A percentile compares a stretch with the other conserved stretches of the same genome.
phyloP scores from a whole-genome alignment of 2,329 filamentous ascomycete genomes.

The Colletotrichum sp. region DNA sequence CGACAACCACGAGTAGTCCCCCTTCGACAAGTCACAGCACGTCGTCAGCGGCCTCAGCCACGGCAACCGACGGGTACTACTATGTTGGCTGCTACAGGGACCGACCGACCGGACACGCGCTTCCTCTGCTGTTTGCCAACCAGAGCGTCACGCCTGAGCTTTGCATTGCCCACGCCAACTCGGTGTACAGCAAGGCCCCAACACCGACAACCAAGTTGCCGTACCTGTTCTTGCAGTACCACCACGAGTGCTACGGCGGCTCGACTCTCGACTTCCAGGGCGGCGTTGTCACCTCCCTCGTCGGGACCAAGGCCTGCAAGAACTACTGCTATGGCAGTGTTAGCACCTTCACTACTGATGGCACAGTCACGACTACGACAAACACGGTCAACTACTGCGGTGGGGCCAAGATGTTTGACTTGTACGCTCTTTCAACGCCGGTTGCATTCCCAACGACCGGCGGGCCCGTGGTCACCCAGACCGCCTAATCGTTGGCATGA shows the following conservation, averaged over 20 bases:
- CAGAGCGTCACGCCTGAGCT: constrained; percentile 36
- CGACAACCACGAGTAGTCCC: constrained; percentile 4
- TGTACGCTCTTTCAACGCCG: constrained; percentile 28
- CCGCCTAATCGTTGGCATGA: neutral
- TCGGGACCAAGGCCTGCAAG: constrained; percentile 33
- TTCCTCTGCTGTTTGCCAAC: constrained; percentile 33
- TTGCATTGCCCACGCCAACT: constrained; percentile 34
- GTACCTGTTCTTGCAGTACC: constrained; percentile 35
- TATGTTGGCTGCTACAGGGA: constrained; percentile 34
- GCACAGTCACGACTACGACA: constrained; percentile 24
- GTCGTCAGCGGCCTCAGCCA: constrained; percentile 17
- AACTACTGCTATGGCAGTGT: constrained; percentile 29
- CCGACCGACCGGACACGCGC: constrained; percentile 28
- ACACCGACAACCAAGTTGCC: constrained; percentile 27
- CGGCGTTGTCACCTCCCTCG: constrained; percentile 25
- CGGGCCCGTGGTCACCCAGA: constrained; percentile 19
- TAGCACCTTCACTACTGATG: constrained; percentile 21
- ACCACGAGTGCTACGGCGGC: constrained; percentile 36
- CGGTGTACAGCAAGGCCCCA: constrained; percentile 26
- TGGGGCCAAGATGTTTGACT: constrained; percentile 35
- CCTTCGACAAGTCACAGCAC: neutral
- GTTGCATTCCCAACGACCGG: constrained; percentile 25
- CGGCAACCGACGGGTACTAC: constrained; percentile 29
- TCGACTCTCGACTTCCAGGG: constrained; percentile 25
- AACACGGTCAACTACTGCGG: constrained; percentile 33